Base-by-base conservation (phyloP, 2,329 filamentous ascomycete genomes). In the Metarhizium humberi region DNA sequence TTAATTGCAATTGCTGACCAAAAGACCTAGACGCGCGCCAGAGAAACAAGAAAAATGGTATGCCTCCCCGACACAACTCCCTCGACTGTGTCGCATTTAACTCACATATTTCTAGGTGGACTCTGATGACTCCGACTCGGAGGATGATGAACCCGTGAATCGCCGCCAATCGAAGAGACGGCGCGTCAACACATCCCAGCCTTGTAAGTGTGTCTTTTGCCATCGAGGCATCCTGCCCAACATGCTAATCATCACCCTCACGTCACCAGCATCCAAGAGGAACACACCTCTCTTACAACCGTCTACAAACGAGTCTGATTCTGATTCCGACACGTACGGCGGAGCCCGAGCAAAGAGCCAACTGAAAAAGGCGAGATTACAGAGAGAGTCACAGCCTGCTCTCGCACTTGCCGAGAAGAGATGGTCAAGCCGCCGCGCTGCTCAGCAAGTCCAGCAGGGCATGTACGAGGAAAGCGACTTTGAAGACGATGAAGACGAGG, bases 351-450 rank as follows among this genome's bases (percentile, higher is more conserved):
- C 82, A 57, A 86, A 85, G 63, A 84, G 77, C 55, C 72, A 77
- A 45, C 85, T 81, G 60, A 94, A 92, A 73, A 92, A 90, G 69
- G 88, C 90, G 58, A 87, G 87, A 55, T 84, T 86, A 58, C 82
- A 88, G 66, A 77, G 86, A 56, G 81, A 90, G 67, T 79, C 84
- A 29, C 81, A 86, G 63, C 80, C 84, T 13, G 79, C 82, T 45
- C 79, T 87, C 7, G 78, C 84, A 5, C 81, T 86, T 63, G 81
- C 82, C 56, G 92, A 96, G 73, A 89, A 96, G 66, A 87, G 92
- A 60, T 96, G 95, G 81, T 96, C 92, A 6, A 94, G 87, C 54
- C 82, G 92, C 57, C 87, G 90, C 59, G 89, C 90, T 54, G 88
- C 88, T 14, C 90, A 90, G 67, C 88, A 89, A 67, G 79, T 84